A percentile compares a stretch with the other conserved stretches of the same genome.
phyloP scores from a whole-genome alignment of 371 early-diverging fungal genomes.

The Parasitella parasitica region DNA sequence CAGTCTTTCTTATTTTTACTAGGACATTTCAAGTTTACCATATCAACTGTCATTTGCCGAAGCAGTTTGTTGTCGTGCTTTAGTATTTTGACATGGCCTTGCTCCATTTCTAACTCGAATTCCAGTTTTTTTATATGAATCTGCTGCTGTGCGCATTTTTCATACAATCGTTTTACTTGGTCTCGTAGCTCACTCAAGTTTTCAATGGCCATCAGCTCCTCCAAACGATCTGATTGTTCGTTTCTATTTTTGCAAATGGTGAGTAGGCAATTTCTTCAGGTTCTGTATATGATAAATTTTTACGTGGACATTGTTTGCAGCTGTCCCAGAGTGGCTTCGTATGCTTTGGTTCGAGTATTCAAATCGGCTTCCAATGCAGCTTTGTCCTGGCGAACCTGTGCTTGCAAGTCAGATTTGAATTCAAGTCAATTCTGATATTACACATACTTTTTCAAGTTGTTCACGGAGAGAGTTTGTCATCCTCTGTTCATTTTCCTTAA shows the following conservation, averaged over 20 bases:
- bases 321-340: slow-evolving; percentile 34
- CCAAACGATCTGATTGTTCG: slow-evolving; percentile 23
- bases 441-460: slow-evolving; percentile 50
- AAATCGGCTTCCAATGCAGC: slow-evolving; percentile 45
- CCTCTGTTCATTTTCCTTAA: slow-evolving; percentile 31
- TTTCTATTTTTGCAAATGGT: neutral
- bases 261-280: neutral
- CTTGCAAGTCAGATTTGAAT: neutral
- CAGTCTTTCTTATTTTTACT: neutral
- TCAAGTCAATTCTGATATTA: too few relatives aligned
- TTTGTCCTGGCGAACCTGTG: slow-evolving; percentile 49
- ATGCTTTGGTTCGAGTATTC: slow-evolving; percentile 41
- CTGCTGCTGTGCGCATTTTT: slow-evolving; percentile 45
- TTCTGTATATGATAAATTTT: neutral
- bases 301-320: slow-evolving; percentile 33
- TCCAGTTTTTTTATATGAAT: slow-evolving; percentile 57
- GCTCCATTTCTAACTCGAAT: slow-evolving; percentile 70
- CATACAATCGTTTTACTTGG: slow-evolving; percentile 41
- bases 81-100: slow-evolving; percentile 68
- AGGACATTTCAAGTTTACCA: slow-evolving; percentile 37
- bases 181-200: slow-evolving; percentile 37
- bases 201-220: slow-evolving; percentile 26
- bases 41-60: slow-evolving; percentile 60
- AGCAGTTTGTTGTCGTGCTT: slow-evolving; percentile 67
- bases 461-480: slow-evolving; percentile 44